Base-by-base conservation (phyloP, 2,329 filamentous ascomycete species). In the Lasiodiplodia sp. region DNA sequence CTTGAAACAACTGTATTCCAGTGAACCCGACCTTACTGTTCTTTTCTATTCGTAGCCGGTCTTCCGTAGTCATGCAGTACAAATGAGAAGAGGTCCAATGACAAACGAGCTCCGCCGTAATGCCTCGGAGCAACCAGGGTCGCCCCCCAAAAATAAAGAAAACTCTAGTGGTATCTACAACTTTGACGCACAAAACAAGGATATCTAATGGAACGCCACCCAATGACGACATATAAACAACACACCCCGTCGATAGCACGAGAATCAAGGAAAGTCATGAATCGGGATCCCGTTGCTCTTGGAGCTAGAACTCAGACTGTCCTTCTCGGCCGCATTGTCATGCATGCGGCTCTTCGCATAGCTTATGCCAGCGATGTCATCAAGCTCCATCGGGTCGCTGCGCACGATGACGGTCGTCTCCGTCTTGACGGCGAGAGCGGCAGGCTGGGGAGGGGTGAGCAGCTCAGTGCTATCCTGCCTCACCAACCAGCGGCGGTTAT, bases 371-470 rank as follows among this genome's bases (percentile, higher is more conserved):
- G 49, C 37, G 11, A 56, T 56, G 18, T 66, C 63, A 23, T 53
- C 55, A 37, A 66, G 44, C 38, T 65, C 67, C 34, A 69, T 63
- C 40, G 70, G 70, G 18, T 71, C 70, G 44, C 66, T 72, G 7
- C 51, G 53, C 37, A 71, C 69, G 68, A 82, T 79, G 62, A 83
- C 82, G 4, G 80, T 83, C 0, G 80, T 83, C 65, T 83, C 73
- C 69, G 82, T 79, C 68, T 81, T 81, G 66, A 83, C 81, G 6
- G 49, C 47, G 21, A 67, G 31, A 49, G 37, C 47, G 5, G 47
- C 18, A n/a, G 38, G 40, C 31, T n/a, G 53, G 6, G 23, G 16
- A 8, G 31, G 31, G 2, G 37, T 21, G 23, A 62, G 53, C 21
- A 67, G 25, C 56, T 68, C 66, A 3, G 57, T 53, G 56, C 66